Base-by-base conservation (phyloP, 306 rosid genomes). In the Mimosa bimucronata region DNA sequence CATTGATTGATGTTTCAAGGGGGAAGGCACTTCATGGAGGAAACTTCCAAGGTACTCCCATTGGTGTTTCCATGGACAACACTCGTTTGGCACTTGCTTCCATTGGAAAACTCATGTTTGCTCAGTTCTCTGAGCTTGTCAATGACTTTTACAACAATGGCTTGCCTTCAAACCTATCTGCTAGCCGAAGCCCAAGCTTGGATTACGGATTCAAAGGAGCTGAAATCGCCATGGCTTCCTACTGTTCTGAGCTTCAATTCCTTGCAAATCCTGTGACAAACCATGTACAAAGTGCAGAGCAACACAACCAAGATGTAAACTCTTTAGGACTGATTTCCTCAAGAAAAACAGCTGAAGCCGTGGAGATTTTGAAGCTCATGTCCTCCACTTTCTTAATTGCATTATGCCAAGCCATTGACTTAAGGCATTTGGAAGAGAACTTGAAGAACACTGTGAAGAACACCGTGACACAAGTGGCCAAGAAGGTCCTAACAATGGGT, bases 11-110 rank as follows among this genome's bases (percentile, higher is more conserved):
- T 84, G 97, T 94, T 66, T 89, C 97, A 1, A 91, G 98, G 77
- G 89, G 88, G 53, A 94, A 91, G 90, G 97, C 98, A 3, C 71
- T 94, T 18, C 97, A 94, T 48, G 98, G 98, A 12, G 98, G 98
- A 1, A 94, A 94, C 50, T 94, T 94, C 80, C 98, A 94, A 29
- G 98, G 98, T 1, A 94, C 98, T 1, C 97, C 98, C 0, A 94
- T 94, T 64, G 98, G 98, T n/a, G 97, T 91, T 71, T 89, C 98
- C 1, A 94, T 94, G 98, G 98, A 94, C 62, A 94, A 94, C 88
- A 88, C 97, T 0, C 88, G 98, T 2, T 62, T 94, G 3, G 98
- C 98, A 52, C 66, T 94, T 26, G 97, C 97, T 73, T 80, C 98
- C 0, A 87, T 94, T 50, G 98, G 98, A 3, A 94, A 91, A 37